Conservation (phyloP, 2,329 filamentous ascomycete species). For the Colletotrichum euphorbiae region DNA sequence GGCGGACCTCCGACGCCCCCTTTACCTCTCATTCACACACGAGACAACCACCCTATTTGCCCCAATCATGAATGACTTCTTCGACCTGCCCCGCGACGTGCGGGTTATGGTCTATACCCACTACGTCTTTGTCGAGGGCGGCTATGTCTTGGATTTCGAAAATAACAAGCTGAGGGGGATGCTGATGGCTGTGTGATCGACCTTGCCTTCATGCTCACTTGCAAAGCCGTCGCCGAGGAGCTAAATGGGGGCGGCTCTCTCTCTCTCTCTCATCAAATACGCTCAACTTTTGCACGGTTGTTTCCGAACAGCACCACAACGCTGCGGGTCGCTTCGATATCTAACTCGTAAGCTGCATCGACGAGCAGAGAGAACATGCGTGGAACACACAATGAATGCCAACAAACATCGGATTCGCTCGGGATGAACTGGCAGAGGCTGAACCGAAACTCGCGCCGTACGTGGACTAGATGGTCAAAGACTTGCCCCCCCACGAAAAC, state of each 20-base stretch:
- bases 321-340: too few relatives aligned
- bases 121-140: background rate
- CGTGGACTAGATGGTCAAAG: background rate
- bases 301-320: background rate
- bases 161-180: background rate
- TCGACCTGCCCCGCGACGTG: conserved; percentile 4
- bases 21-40: too few relatives aligned
- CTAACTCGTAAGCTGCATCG: too few relatives aligned
- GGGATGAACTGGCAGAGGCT: background rate
- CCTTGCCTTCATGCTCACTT: conserved; percentile 13
- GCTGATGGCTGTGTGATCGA: background rate
- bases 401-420: background rate
- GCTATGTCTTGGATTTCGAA: background rate
- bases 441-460: background rate
- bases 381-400: background rate
- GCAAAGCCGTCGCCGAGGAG: conserved; percentile 1
- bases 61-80: background rate
- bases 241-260: conserved; percentile 3
- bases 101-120: conserved; percentile 15
- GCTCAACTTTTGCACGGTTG: conserved; percentile 4
- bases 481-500: background rate
- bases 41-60: too few relatives aligned
- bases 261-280: background rate
- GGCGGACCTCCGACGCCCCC: too few relatives aligned
- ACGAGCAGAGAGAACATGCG: too few relatives aligned